Conservation (phyloP, 2,329 filamentous ascomycete species). For the Sclerotinia minor region DNA sequence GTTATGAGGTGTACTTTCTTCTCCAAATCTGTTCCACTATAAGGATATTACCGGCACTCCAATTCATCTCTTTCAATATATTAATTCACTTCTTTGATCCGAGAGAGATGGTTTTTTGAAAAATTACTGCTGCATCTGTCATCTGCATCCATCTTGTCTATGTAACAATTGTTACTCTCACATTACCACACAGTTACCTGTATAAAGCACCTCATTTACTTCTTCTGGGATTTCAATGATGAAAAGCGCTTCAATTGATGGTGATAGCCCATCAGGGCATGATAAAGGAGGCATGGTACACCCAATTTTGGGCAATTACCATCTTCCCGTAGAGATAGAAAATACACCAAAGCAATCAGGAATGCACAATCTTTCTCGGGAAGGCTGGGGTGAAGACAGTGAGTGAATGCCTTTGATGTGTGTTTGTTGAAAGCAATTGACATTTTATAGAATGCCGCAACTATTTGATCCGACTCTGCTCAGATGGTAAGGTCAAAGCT, state of each 20-base stretch:
- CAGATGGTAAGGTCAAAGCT: constrained; percentile 14
- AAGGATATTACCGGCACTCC: not conserved
- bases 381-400: constrained; percentile 32
- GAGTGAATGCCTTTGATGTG: constrained; percentile 1
- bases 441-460: constrained; percentile 47
- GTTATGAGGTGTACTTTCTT: not conserved
- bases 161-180: not conserved
- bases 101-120: not conserved
- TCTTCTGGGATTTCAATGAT: not conserved
- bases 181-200: not conserved
- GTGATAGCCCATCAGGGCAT: not conserved
- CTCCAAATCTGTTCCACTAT: not conserved
- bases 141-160: not conserved
- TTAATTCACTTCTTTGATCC: not conserved
- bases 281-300: not conserved
- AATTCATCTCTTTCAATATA: not conserved
- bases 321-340: constrained; percentile 25
- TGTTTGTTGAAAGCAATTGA: constrained; percentile 4
- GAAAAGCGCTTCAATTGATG: not conserved
- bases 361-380: constrained; percentile 27
- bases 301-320: constrained; percentile 23
- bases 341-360: constrained; percentile 25
- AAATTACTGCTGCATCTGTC: not conserved
- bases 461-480: constrained; percentile 48
- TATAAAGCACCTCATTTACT: not conserved